Evolutionary conservation across 768 basidiomycete genomes (phyloP), one percentile per base, ranked within the genome.

Genomic region (Fomitopsis pulvina): DNA sequence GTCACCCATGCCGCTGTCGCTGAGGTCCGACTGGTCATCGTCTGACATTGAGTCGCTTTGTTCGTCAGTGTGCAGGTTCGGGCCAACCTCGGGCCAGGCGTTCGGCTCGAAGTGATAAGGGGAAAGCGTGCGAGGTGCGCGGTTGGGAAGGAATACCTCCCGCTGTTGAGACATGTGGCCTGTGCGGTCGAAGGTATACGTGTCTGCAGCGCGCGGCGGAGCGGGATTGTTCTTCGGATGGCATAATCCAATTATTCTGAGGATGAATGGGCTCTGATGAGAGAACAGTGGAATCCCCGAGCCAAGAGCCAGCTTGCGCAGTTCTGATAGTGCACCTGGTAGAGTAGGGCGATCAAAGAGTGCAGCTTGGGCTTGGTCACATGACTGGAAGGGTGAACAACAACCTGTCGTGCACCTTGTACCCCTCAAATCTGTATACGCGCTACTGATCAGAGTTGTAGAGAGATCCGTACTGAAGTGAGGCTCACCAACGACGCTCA

Each of bases 401-500:
- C 4, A 20, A 18, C 26, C 27, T 47, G 2, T 43, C 43, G 7
- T 45, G 47, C 48, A 62, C 1, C 43, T 28, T 10, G 66, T 68
- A 0, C 61, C 66, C 3, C 66, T 60, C 2, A 68, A 48, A 52
- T 69, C 68, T 69, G 45, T 2, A 27, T 2, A 4, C 12, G 10
- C 37, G 18, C 10, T 9, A 12, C 34, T 3, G 27, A 24, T 45
- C 27, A 45, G 11, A 12, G 5, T 37, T 37, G 30, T 16, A 4
- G 30, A 34, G n/a, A 44, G 14, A 18, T n/a, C 16, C 24, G 8
- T 8, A n/a, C 24, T 26, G 18, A 30, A 25, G 28, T 30, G 20
- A 7, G 24, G 74, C 77, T 26, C 45, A 83, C 84, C 85, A 55
- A 87, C 54, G 18, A 77, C 76, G 24, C 75, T 76, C 24, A 87